Percentiles rank a stretch among this genome's conserved stretches.
These are phyloP conservation scores for Plenodomus lindquistii DNA, from an alignment of 2,329 filamentous ascomycete species.

Conservation along the genomic window DNA sequence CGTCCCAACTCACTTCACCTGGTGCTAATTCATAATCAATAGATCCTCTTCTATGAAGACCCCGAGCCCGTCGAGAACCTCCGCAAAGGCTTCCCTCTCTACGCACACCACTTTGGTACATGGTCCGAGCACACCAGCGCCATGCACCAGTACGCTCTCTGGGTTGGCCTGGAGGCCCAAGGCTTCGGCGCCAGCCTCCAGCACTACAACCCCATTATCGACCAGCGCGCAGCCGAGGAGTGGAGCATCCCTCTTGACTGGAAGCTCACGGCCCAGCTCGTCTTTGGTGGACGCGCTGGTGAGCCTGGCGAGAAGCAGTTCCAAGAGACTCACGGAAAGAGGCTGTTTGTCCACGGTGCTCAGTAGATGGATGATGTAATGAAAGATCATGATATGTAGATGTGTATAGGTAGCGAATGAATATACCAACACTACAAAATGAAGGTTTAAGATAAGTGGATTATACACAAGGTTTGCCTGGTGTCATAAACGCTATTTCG, in stretches of 20 bases:
- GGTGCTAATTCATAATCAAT: conserved; percentile 10
- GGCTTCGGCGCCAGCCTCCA: conserved; percentile 87
- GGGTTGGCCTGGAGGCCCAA: conserved; percentile 81
- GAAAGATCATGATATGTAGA: neutral
- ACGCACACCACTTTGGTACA: conserved; percentile 76
- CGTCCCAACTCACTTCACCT: neutral
- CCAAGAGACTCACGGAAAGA: conserved; percentile 63
- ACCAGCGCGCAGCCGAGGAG: conserved; percentile 67
- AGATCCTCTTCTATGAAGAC: conserved; percentile 87
- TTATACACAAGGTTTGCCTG: no score
- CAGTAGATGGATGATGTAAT: conserved; percentile 15
- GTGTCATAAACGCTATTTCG: no score
- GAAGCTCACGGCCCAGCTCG: conserved; percentile 80
- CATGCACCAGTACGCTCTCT: conserved; percentile 81
- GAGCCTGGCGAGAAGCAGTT: conserved; percentile 66
- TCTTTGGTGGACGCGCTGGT: conserved; percentile 69
- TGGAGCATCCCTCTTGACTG: conserved; percentile 75
- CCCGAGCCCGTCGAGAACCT: conserved; percentile 66
- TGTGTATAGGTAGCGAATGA: neutral
- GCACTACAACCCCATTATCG: conserved; percentile 89
- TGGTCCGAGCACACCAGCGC: conserved; percentile 78
- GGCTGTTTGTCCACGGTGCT: conserved; percentile 54
- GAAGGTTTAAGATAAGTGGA: no score
- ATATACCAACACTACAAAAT: neutral
- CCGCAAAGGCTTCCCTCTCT: conserved; percentile 70